These are phyloP conservation scores for Brassica rapa DNA, from an alignment of 345 rosid genomes.

Conservation along the genomic window DNA sequence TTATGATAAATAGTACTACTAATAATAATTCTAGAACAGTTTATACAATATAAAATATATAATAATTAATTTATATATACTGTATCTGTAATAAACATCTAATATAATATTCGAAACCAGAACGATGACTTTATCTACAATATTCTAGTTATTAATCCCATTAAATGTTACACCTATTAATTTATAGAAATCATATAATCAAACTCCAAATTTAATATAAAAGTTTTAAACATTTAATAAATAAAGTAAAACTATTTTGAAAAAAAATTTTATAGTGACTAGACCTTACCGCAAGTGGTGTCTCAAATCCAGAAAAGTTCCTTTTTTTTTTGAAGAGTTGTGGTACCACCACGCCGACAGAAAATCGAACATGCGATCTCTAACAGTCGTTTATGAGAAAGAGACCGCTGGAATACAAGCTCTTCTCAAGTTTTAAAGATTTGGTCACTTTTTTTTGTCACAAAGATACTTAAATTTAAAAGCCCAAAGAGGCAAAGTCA, in stretches of 20 bases:
- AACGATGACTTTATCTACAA: not conserved
- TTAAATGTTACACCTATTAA: not conserved
- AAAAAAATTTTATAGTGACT: no score
- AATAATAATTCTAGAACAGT: not conserved
- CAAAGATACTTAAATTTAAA: no score
- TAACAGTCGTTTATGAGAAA: no score
- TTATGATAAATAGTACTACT: not conserved
- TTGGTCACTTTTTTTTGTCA: no score
- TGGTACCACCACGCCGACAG: no score
- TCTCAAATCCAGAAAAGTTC: no score
- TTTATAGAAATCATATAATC: not conserved
- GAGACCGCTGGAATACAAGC: no score
- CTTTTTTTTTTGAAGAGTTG: no score
- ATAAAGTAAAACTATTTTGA: no score
- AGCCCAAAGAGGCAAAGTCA: no score
- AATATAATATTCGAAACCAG: not conserved
- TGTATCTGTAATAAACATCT: not conserved
- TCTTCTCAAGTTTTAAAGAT: not conserved
- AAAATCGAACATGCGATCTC: no score
- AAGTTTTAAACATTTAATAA: not conserved
- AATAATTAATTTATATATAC: not conserved
- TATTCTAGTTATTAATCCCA: not conserved
- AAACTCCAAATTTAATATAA: not conserved
- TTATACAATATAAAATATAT: not conserved
- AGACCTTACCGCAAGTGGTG: no score